phyloP scores from a whole-genome alignment of 257 asterid species.

The Solanum lycopersicoides region DNA sequence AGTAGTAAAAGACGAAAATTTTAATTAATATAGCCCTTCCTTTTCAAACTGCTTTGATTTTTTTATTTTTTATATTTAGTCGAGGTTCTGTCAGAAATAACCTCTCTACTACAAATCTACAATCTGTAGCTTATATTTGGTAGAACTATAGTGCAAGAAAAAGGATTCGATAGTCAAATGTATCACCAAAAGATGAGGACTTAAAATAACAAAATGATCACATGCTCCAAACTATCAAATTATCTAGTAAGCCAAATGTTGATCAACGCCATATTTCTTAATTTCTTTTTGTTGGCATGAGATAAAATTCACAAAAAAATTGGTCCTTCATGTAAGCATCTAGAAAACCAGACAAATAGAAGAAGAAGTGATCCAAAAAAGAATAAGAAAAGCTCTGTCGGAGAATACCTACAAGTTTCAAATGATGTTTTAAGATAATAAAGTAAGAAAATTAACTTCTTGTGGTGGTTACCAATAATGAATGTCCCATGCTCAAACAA shows the following conservation, averaged over 20 bases:
- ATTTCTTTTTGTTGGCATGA: not conserved
- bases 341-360: not conserved
- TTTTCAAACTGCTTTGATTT: not conserved
- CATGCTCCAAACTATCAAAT: constrained; percentile 17
- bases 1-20: not conserved
- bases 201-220: not conserved
- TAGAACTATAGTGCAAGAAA: not conserved
- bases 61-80: too few species aligned
- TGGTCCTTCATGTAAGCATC: not conserved
- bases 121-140: not conserved
- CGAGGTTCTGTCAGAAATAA: too few species aligned
- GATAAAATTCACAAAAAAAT: not conserved
- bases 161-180: constrained; percentile 6
- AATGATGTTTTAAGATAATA: not conserved
- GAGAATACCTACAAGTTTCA: not conserved
- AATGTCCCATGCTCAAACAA: not conserved
- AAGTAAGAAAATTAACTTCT: not conserved
- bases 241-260: not conserved
- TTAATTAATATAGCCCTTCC: not conserved
- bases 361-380: not conserved
- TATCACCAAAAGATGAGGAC: not conserved
- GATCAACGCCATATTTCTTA: not conserved
- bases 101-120: not conserved
- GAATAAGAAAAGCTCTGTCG: not conserved
- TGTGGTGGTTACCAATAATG: not conserved